Percentiles rank a stretch among this genome's conserved stretches.
Evolutionary conservation across 768 basidiomycete species (phyloP).

Genomic region (Panaeolus papilionaceus): DNA sequence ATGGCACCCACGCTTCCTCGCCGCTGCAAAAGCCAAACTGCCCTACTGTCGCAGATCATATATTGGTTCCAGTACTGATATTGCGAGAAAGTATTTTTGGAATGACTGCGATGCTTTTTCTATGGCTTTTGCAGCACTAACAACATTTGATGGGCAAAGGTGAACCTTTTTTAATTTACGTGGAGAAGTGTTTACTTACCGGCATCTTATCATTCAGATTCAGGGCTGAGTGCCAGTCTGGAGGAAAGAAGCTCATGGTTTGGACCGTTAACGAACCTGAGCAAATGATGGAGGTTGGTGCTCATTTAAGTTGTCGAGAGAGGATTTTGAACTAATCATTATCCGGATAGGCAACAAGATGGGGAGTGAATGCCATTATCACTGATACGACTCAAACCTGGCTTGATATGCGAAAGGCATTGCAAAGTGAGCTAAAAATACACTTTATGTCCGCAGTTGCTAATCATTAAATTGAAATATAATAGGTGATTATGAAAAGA

Average conservation of each 20-base stretch:
- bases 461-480: conserved; percentile 1
- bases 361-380: conserved; percentile 80
- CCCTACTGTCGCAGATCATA: conserved; percentile 87
- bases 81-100: conserved; percentile 92
- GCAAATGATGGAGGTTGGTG: conserved; percentile 87
- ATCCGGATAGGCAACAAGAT: conserved; percentile 66
- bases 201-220: conserved; percentile 57
- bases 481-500: conserved; percentile 72
- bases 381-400: conserved; percentile 77
- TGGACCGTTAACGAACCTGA: conserved; percentile 95
- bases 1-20: conserved; percentile 92
- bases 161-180: conserved; percentile 40
- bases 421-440: conserved; percentile 50
- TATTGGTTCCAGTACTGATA: conserved; percentile 74
- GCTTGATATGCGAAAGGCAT: conserved; percentile 63
- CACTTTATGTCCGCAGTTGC: conserved; percentile 8
- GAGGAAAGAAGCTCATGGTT: conserved; percentile 86
- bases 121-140: conserved; percentile 76
- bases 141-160: conserved; percentile 74
- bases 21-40: conserved; percentile 73
- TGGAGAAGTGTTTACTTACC: conserved; percentile 17
- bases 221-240: conserved; percentile 74
- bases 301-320: conserved; percentile 11
- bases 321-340: conserved; percentile 11
- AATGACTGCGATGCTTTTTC: conserved; percentile 86